These are phyloP conservation scores for Macadamia tetraphylla DNA, from an alignment of 164 flowering plant species.

Conservation along the genomic window DNA sequence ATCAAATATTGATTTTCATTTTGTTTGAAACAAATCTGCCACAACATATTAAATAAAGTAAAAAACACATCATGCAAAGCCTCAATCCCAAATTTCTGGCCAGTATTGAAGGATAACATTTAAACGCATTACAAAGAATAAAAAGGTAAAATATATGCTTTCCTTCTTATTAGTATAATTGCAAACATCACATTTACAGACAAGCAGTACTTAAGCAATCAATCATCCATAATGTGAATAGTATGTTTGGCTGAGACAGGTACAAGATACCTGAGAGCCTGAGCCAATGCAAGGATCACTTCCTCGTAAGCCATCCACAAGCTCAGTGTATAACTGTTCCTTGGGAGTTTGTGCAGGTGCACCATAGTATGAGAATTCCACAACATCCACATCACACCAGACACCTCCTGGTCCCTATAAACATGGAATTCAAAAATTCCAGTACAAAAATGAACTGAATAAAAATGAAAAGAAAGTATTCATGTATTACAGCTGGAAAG, in stretches of 20 bases:
- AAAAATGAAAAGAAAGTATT: neutral
- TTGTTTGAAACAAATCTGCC: neutral
- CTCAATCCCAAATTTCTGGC: too few relatives aligned
- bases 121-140: too few relatives aligned
- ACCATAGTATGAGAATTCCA: conserved; percentile 86
- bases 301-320: conserved; percentile 91
- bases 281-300: conserved; percentile 78
- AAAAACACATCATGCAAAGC: too few relatives aligned
- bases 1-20: too few relatives aligned
- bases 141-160: too few relatives aligned
- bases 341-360: conserved; percentile 87
- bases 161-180: neutral
- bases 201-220: neutral
- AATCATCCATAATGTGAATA: neutral
- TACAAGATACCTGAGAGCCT: conserved; percentile 77
- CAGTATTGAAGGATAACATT: too few relatives aligned
- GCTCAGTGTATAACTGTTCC: conserved; percentile 77
- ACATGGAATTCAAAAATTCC: conserved; percentile 10
- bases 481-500: neutral
- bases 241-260: conserved; percentile 3
- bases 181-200: neutral
- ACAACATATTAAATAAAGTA: too few relatives aligned
- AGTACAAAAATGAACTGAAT: neutral
- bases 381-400: conserved; percentile 98
- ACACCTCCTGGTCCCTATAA: conserved; percentile 91